phyloP scores from a whole-genome alignment of 441 rosid genomes.

The Populus hybrid region DNA sequence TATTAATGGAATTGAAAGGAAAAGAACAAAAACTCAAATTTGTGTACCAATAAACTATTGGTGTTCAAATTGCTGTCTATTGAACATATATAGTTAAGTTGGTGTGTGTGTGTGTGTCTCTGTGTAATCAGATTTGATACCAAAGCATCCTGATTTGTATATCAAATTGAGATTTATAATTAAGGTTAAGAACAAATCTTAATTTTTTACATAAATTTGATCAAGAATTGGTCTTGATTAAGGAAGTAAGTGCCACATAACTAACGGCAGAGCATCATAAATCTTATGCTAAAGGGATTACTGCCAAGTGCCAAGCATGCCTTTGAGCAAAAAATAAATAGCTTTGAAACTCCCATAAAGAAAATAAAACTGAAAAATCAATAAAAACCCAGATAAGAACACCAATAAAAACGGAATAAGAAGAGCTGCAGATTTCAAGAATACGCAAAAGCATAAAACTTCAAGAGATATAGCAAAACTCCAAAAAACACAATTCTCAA shows the following conservation, averaged over 20 bases:
- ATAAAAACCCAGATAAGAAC: constrained; percentile 2
- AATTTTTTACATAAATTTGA: neutral
- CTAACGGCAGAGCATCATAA: neutral
- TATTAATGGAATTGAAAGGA: constrained; percentile 7
- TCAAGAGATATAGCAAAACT: neutral
- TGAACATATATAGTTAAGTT: neutral
- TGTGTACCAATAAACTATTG: neutral
- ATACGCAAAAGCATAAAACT: neutral
- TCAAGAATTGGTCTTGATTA: neutral
- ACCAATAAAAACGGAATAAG: neutral
- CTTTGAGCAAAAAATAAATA: neutral
- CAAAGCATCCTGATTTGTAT: neutral
- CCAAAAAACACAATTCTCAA: constrained; percentile 9
- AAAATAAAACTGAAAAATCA: constrained; percentile 16
- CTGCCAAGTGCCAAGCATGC: neutral
- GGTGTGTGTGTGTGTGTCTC: too few species aligned
- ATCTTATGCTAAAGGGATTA: neutral
- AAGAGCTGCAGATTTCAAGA: neutral
- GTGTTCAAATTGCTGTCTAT: neutral
- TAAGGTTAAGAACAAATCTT: neutral
- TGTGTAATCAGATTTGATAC: neutral
- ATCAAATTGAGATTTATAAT: neutral
- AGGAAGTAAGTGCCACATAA: neutral
- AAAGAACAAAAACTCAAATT: neutral
- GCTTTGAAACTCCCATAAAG: constrained; percentile 14